These are phyloP conservation scores for Phytomonas sp. DNA, from an alignment of 208 protist species.

Conservation along the genomic window DNA sequence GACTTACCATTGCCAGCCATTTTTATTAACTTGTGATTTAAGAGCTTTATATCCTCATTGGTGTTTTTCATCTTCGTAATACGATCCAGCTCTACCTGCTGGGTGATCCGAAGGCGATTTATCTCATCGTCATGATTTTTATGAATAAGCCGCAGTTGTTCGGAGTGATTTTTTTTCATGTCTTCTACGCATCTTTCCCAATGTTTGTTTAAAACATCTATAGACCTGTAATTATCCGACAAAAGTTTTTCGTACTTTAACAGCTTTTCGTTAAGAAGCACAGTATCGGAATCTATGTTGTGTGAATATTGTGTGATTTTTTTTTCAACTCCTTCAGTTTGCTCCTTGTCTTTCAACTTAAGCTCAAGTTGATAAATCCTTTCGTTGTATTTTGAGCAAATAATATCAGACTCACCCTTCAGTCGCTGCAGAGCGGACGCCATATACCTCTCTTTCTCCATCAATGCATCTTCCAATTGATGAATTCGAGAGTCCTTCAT, in stretches of 20 bases:
- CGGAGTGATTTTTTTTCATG: slow-evolving; percentile 25
- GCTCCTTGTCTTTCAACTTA: slow-evolving; percentile 11
- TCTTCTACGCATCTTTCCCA: slow-evolving; percentile 31
- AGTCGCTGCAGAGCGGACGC: slow-evolving; percentile 42
- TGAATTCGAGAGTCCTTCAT: slow-evolving; percentile 36
- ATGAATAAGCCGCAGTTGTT: slow-evolving; percentile 26
- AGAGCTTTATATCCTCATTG: slow-evolving; percentile 10
- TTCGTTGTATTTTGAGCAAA: slow-evolving; percentile 53
- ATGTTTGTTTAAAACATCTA: slow-evolving; percentile 19
- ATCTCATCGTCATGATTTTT: slow-evolving; percentile 42
- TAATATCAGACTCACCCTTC: slow-evolving; percentile 40
- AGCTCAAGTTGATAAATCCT: slow-evolving; percentile 27
- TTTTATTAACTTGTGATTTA: slow-evolving; percentile 8
- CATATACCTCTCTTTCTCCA: slow-evolving; percentile 58
- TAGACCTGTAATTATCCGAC: slow-evolving; percentile 18
- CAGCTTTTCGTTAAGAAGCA: slow-evolving; percentile 16
- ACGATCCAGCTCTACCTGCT: slow-evolving; percentile 27
- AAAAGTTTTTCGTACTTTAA: slow-evolving; percentile 22
- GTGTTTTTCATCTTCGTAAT: slow-evolving; percentile 13
- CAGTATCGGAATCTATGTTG: slow-evolving; percentile 20
- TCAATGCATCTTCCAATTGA: slow-evolving; percentile 43
- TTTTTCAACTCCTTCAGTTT: neutral
- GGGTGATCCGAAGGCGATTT: slow-evolving; percentile 25
- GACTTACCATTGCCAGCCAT: slow-evolving; percentile 17
- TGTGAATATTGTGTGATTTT: slow-evolving; percentile 4